Evolutionary conservation across 2,329 filamentous ascomycete species (phyloP).

Genomic region (Tolypocladium guangdongense): DNA sequence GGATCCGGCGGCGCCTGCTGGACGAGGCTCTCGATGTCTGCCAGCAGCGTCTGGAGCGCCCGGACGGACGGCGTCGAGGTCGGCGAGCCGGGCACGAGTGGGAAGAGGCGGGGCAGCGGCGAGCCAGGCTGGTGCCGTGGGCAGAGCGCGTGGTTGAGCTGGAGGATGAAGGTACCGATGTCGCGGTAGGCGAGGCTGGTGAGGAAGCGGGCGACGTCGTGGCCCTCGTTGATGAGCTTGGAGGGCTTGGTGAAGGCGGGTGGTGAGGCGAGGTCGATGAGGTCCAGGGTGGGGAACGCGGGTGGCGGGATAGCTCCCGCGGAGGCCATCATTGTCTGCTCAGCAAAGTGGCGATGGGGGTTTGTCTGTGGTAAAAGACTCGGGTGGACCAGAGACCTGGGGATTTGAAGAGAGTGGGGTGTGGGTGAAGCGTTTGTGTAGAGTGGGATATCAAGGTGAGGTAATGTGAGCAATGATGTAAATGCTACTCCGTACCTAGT

Average conservation of each 20-base stretch:
- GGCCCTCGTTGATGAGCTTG: conserved; percentile 77
- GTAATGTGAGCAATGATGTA: background rate
- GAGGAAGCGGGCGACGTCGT: conserved; percentile 74
- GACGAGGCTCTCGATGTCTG: conserved; percentile 54
- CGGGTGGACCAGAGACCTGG: background rate
- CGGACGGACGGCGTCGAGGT: conserved; percentile 42
- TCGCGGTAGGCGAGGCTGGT: conserved; percentile 74
- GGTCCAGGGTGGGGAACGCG: conserved; percentile 22
- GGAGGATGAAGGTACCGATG: conserved; percentile 76
- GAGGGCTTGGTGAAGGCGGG: conserved; percentile 53
- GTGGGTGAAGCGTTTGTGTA: background rate
- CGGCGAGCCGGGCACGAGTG: conserved; percentile 26
- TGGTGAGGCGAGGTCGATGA: conserved; percentile 36
- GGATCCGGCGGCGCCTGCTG: conserved; percentile 73
- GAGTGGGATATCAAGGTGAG: background rate
- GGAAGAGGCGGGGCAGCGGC: conserved; percentile 27
- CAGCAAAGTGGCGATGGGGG: background rate
- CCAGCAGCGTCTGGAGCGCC: conserved; percentile 55
- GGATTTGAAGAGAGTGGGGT: too few species aligned
- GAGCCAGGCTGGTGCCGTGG: conserved; percentile 44
- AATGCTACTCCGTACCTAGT: too few species aligned
- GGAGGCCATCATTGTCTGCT: background rate
- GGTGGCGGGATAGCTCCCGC: background rate
- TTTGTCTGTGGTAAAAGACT: background rate
- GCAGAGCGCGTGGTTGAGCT: conserved; percentile 81